Evolutionary conservation across 148 eudicot genomes (phyloP), one percentile per base, ranked within the genome.

Genomic region (Cornus kousa): DNA sequence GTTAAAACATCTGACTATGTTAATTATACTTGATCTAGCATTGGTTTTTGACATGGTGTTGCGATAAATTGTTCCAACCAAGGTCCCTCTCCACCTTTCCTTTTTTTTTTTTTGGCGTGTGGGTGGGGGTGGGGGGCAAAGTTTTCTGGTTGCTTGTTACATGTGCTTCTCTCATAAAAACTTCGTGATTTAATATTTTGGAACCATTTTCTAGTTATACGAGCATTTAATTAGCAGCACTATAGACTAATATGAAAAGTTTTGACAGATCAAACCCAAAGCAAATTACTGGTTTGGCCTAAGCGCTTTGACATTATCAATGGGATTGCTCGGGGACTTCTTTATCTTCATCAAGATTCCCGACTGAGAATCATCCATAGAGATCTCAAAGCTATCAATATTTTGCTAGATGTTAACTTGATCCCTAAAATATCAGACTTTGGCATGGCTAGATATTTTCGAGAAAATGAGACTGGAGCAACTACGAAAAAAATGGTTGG

Each of bases 351-450:
- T 70, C 72, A 70, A 70, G 53, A 70, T n/a, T 70, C 72, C 23
- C 19, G 53, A 70, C 39, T 70, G 20, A 70, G 72, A 70, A 70
- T 70, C 20, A 70, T 70, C 20, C 53, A 70, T 37, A 37, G 53
- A 70, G 72, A 70, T 70, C 72, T 70, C 72, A 70, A 70, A 20
- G 50, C 68, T 32, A 60, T 70, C 62, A 78, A 78, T 71, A 31
- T 78, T 24, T 46, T 78, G 14, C 40, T 78, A 71, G 81, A 78
- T 64, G 17, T 19, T 28, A 69, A 55, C 53, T 62, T 72, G 81
- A 73, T 24, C 68, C 81, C 81, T 19, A 79, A 79, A 79, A 79
- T 79, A 43, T 79, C 77, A 31, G 72, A 79, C 74, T 79, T 79
- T 22, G 81, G 81, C 22, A 19, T 32, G 5, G 72, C 81, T 5